Evolutionary conservation across 257 asterid species (phyloP).

Genomic region (Nicotiana knightiana): DNA sequence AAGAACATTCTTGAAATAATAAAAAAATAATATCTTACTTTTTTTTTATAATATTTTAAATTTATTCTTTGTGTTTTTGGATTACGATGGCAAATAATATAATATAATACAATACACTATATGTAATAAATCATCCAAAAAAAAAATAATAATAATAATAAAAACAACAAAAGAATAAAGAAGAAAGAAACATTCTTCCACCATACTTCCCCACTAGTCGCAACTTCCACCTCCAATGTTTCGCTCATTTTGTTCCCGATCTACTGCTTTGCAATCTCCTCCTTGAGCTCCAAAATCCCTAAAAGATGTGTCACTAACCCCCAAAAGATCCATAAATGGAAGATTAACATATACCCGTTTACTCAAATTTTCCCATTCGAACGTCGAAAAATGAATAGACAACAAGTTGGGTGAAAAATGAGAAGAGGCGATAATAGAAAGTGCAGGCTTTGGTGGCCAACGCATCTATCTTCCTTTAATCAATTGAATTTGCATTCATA

Average conservation of each 20-base stretch:
- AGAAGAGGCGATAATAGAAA: slow-evolving; percentile 16
- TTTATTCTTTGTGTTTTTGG: no score
- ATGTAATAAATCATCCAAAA: no score
- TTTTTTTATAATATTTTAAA: no score
- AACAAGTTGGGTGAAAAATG: neutral
- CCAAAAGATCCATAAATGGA: neutral
- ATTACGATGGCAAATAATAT: no score
- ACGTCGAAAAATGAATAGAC: neutral
- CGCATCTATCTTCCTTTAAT: slow-evolving; percentile 38
- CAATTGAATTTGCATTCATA: slow-evolving; percentile 14
- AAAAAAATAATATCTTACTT: no score
- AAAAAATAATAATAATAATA: neutral
- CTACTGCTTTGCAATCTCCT: neutral
- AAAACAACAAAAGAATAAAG: neutral
- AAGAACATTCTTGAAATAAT: no score
- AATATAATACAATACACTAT: no score
- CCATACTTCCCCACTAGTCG: neutral
- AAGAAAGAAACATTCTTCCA: neutral
- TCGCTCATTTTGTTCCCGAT: neutral
- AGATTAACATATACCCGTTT: neutral
- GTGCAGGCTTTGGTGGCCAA: slow-evolving; percentile 97
- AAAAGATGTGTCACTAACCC: neutral
- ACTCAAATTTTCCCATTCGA: neutral
- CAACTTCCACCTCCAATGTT: slow-evolving; percentile 1
- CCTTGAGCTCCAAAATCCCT: neutral